Base-by-base conservation (phyloP, 345 rosid genomes). In the Populus davidiana region DNA sequence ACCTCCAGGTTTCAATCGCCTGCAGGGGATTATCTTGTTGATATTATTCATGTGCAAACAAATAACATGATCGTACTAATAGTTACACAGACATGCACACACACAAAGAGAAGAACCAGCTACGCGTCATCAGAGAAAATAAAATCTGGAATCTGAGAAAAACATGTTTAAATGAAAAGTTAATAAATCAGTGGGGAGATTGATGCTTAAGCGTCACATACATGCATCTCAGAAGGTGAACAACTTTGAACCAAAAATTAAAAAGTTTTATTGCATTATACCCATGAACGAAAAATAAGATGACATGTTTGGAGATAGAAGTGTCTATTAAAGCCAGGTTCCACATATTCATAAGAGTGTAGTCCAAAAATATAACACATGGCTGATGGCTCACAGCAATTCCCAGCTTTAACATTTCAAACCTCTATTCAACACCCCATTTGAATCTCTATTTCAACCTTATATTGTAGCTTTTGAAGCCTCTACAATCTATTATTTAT, bases 1-100 rank as follows among this genome's bases (percentile, higher is more conserved):
- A 70, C 99, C 98, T 73, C 98, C 99, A 82, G 97, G 88, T 83
- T 88, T 92, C 77, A 93, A 86, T 75, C 94, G 89, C 99, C 98
- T 93, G 88, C 83, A 85, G 54, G 77, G 71, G 49, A 78, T 8
- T 16, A 56, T 56, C 63, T 14, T 64, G 70, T 62, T 39, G n/a
- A 43, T 62, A 12, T 70, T 10, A 7, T 39, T 70, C 23, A 67
- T 67, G 16, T 47, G 50, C 50, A 47, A 47, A 74, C 63, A 36
- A 74, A 73, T 61, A n/a, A 41, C n/a, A 61, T 61, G 8, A 62
- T 61, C 76, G 41, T 31, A 38, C n/a, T 43, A 66, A 6, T 6
- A 33, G 67, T 6, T 16, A 49, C 8, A 44, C 31, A 64, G 47
- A 4, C 17, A 47, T 47, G 50, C 50, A 14, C 50, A 44, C 17